Evolutionary conservation across 1,284 basidiomycete genomes (phyloP), one percentile per base, ranked within the genome.

Genomic region (Cutaneotrichosporon mucoides): DNA sequence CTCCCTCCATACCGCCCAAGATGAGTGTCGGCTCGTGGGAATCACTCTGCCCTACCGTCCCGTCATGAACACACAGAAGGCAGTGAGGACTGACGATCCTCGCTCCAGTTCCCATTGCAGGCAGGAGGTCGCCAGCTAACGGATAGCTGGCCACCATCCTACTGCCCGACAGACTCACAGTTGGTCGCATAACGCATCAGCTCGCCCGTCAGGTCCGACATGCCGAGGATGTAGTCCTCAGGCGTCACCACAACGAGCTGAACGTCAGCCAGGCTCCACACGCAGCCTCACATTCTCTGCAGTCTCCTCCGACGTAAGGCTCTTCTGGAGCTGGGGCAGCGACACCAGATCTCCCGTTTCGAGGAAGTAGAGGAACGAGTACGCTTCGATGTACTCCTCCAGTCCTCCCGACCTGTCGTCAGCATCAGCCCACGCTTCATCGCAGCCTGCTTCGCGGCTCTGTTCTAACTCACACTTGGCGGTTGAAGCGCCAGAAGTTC

Each of bases 141-240:
- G 24, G 24, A 24, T 24, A 24, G 24, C 24, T 24, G 24, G 24
- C 24, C 24, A 24, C 38, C 38, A 40, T 8, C 12, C 38, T 12
- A 9, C 38, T 40, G 38, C 38, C 8, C 8, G 38, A 40, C 12
- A 40, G 13, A 59, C 73, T 55, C 54, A 73, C 71, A 70, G 61
- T 77, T 89, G 61, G 94, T 96, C 4, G 92, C 92, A 64, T 88
- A 89, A 41, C 95, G 85, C 95, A 98, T 98, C 64, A 92, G 84
- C 77, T 98, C 95, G 45, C 95, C 95, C 0, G 92, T 96, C 38
- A 99, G 81, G 75, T 99, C 95, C 1, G 91, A 92, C 36, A 97
- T 80, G 12, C 95, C 95, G 2, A 98, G 84, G 12, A 97, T 81
- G 73, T 97, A 98, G 68, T 97, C 93, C 55, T 88, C 85, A 34